phyloP scores from a whole-genome alignment of 371 early-diverging fungal species.

The Scutellospora calospora region DNA sequence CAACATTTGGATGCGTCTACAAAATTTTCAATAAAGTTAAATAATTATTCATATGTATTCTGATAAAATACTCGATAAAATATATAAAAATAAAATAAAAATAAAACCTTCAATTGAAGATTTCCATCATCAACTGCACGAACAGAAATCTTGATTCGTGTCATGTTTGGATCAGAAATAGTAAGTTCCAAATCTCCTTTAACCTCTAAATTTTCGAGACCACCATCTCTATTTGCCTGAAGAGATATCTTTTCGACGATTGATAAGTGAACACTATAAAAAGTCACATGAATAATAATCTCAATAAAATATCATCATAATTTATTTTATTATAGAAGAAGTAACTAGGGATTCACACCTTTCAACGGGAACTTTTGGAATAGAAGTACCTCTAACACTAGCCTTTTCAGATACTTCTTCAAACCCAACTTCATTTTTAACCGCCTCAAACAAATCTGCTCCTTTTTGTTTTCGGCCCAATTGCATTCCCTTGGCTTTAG shows the following conservation, averaged over 20 bases:
- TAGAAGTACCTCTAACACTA: conserved; percentile 43
- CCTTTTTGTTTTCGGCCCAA: conserved; percentile 89
- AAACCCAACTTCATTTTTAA: conserved; percentile 78
- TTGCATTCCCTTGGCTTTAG: conserved; percentile 90
- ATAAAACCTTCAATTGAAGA: conserved; percentile 80
- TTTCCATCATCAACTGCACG: conserved; percentile 61
- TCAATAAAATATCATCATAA: not conserved
- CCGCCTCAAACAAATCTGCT: conserved; percentile 81
- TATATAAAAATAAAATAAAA: not conserved
- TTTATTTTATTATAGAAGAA: not conserved
- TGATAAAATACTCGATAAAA: not conserved
- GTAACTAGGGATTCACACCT: conserved; percentile 43
- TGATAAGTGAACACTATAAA: conserved; percentile 78
- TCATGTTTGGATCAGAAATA: conserved; percentile 70
- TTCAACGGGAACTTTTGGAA: conserved; percentile 46
- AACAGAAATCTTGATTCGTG: conserved; percentile 68
- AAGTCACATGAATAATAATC: not conserved
- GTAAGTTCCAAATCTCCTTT: conserved; percentile 89
- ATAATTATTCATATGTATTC: not conserved
- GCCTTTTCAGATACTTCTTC: conserved; percentile 55
- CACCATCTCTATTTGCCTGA: conserved; percentile 91
- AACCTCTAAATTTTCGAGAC: conserved; percentile 89
- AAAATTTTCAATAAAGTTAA: conserved; percentile 8
- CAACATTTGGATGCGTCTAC: conserved; percentile 97
- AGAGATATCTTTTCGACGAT: conserved; percentile 89